Base-by-base conservation (phyloP, 768 basidiomycete genomes). In the Calvatia gigantea region DNA sequence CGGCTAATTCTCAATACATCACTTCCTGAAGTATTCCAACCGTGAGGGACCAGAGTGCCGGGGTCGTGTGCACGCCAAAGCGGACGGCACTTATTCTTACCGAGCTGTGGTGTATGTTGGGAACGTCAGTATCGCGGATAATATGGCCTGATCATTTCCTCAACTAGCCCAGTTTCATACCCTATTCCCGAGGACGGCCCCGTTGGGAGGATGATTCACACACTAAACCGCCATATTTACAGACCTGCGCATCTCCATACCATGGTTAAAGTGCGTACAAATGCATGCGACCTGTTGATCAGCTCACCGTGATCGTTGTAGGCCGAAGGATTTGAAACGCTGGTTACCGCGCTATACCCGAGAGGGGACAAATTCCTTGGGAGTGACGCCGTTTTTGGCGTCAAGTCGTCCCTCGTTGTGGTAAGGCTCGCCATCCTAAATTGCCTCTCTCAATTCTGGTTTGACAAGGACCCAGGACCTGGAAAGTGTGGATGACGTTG, bases 191-290 rank as follows among this genome's bases (percentile, higher is more conserved):
- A 76, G 43, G 89, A 91, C 57, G 91, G 90, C 0, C 83, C 92
- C 0, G 89, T 91, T 2, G 89, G 87, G 0, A 71, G 73, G 14
- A 61, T 94, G 60, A 66, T 93, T 19, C 50, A 69, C 1, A 64
- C 65, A 0, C 73, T 91, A 6, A 77, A 77, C 11, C 76, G 92
- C 45, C 92, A 94, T 63, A 82, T 85, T 56, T 84, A 84, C 55
- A 78, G 92, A 12, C 92, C 92, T 9, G 89, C 81, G 42, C 92
- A 94, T 67, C 64, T 94, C 46, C 92, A 94, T 67, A 70, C 93
- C 58, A 76, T 83, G 73, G 74, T 91, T 53, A 70, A 84, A 50
- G 88, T 86, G 2, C 2, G 66, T 25, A 6, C 49, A 3, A n/a
- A 43, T 45, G 33, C 15, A 27, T 1, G 5, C 31, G 23, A 38